Evolutionary conservation across 2,329 filamentous ascomycete species (phyloP).

Genomic region (Uncinocarpus reesii): DNA sequence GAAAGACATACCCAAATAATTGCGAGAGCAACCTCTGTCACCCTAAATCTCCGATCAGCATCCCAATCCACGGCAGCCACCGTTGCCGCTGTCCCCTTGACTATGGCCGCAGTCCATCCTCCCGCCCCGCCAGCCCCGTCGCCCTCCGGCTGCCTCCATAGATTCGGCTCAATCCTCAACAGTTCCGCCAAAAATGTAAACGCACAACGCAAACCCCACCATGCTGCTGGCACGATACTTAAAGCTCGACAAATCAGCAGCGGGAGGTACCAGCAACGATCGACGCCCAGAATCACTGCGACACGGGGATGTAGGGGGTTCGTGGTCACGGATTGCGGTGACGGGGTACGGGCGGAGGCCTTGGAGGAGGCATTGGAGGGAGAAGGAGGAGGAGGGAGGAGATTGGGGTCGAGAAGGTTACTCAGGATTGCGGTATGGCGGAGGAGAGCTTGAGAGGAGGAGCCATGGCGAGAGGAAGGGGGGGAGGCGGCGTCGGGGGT

Average conservation of each 20-base stretch:
- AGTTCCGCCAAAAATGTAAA: slow-evolving; percentile 59
- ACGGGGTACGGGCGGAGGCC: slow-evolving; percentile 17
- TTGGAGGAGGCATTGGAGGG: slow-evolving; percentile 2
- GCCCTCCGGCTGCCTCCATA: slow-evolving; percentile 29
- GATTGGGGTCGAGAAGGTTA: slow-evolving; percentile 3
- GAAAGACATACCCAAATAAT: slow-evolving; percentile 55
- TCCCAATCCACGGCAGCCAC: slow-evolving; percentile 32
- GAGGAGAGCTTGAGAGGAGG: slow-evolving; percentile 6
- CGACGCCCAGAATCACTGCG: slow-evolving; percentile 65
- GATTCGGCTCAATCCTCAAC: slow-evolving; percentile 38
- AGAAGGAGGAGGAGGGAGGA: slow-evolving; percentile 3
- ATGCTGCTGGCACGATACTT: slow-evolving; percentile 59
- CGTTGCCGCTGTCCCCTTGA: slow-evolving; percentile 22
- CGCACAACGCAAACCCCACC: slow-evolving; percentile 60
- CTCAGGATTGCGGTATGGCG: slow-evolving; percentile 1
- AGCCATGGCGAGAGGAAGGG: slow-evolving; percentile 9
- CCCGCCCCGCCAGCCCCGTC: neutral
- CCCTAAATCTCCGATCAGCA: slow-evolving; percentile 41
- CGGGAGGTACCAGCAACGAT: slow-evolving; percentile 60
- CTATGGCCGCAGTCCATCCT: slow-evolving; percentile 32
- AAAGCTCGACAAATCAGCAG: slow-evolving; percentile 62
- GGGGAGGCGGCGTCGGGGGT: neutral
- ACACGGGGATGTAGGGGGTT: slow-evolving; percentile 60
- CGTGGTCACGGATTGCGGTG: slow-evolving; percentile 25
- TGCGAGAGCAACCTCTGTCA: slow-evolving; percentile 61